phyloP scores from a whole-genome alignment of 805 yeast genomes.

The Wilhelminamyces savonicus region DNA sequence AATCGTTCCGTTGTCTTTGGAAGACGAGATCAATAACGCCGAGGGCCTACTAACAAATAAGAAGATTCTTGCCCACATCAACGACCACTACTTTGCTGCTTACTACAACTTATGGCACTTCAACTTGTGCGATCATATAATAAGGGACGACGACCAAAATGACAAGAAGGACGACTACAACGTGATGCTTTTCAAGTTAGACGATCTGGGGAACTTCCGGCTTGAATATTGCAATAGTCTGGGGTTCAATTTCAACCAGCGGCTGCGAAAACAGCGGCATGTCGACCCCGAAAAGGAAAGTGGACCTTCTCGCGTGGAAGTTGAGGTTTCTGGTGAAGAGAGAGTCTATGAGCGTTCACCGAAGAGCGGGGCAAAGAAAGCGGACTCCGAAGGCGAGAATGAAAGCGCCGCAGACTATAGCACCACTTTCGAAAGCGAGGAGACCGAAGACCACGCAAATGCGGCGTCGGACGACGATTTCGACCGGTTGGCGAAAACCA shows the following conservation, averaged over 20 bases:
- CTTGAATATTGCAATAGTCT: slow-evolving; percentile 44
- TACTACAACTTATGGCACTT: slow-evolving; percentile 76
- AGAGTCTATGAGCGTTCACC: too few species aligned
- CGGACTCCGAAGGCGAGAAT: too few species aligned
- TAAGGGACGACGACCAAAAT: not conserved
- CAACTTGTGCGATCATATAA: slow-evolving; percentile 53
- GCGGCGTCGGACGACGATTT: too few species aligned
- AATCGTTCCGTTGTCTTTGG: slow-evolving; percentile 34
- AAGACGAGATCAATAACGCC: slow-evolving; percentile 14
- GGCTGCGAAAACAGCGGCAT: too few species aligned
- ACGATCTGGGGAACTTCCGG: slow-evolving; percentile 40
- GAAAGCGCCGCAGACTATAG: too few species aligned
- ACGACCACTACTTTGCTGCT: slow-evolving; percentile 57
- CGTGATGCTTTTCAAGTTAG: slow-evolving; percentile 39
- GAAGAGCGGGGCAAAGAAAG: not conserved
- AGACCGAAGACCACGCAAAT: too few species aligned
- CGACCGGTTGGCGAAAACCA: too few species aligned
- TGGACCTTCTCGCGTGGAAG: too few species aligned
- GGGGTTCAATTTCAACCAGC: slow-evolving; percentile 63
- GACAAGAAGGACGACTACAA: slow-evolving; percentile 24
- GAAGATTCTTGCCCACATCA: slow-evolving; percentile 40
- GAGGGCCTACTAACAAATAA: too few species aligned
- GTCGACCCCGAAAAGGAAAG: too few species aligned
- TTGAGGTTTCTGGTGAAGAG: too few species aligned
- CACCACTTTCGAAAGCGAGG: too few species aligned